These are phyloP conservation scores for Haplographium delicatum DNA, from an alignment of 495 filamentous ascomycete species.

Conservation along the genomic window DNA sequence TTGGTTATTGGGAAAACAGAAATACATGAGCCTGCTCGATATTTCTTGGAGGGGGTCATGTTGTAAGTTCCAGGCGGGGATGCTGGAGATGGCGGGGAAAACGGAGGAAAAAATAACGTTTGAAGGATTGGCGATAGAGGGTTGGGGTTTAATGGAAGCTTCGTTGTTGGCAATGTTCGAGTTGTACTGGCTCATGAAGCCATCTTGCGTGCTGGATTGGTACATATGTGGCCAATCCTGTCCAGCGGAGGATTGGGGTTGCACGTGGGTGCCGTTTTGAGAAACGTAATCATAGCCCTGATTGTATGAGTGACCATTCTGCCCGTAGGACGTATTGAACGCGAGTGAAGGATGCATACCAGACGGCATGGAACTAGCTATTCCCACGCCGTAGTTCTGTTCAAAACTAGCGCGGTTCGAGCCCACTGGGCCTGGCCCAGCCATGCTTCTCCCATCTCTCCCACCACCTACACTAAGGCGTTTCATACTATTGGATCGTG, in stretches of 20 bases:
- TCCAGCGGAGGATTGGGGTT: slow-evolving; percentile 19
- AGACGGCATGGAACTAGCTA: slow-evolving; percentile 44
- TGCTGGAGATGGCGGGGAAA: slow-evolving; percentile 34
- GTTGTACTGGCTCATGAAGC: slow-evolving; percentile 55
- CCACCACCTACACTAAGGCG: slow-evolving; percentile 43
- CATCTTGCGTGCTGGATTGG: slow-evolving; percentile 59
- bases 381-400: slow-evolving; percentile 46
- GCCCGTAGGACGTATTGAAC: slow-evolving; percentile 50
- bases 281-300: slow-evolving; percentile 26
- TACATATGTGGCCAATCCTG: slow-evolving; percentile 71
- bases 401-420: slow-evolving; percentile 37
- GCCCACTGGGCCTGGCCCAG: slow-evolving; percentile 35
- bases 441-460: slow-evolving; percentile 50
- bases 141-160: slow-evolving; percentile 48
- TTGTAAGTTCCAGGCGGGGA: slow-evolving; percentile 35
- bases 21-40: slow-evolving; percentile 44
- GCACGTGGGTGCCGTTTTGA: slow-evolving; percentile 18
- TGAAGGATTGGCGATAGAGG: slow-evolving; percentile 33
- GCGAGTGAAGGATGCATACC: slow-evolving; percentile 54
- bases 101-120: slow-evolving; percentile 38
- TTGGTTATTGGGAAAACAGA: slow-evolving; percentile 46
- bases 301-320: slow-evolving; percentile 26
- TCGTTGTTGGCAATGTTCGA: slow-evolving; percentile 43
- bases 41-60: slow-evolving; percentile 46
- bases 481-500: slow-evolving; percentile 54